Evolutionary conservation across 805 yeast species (phyloP), one percentile per base, ranked within the genome.

Genomic region (Blastobotrys parvus): DNA sequence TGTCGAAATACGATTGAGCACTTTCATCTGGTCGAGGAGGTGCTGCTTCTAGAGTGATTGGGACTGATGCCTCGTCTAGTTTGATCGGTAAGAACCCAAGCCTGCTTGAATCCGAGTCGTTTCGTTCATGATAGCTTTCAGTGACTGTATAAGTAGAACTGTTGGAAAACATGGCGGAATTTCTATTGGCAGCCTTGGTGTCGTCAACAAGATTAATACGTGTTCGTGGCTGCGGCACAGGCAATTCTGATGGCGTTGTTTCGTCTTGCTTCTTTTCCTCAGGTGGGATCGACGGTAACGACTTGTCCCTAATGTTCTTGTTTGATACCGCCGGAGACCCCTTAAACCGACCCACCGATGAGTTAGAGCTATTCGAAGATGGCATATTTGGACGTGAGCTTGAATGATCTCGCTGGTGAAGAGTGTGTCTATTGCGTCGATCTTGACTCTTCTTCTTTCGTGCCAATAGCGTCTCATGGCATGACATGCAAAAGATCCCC

Each of bases 401-500:
- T 5, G 15, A 8, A 15, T 31, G 35, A 31, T 31, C 17, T 7
- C 15, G 22, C n/a, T 20, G 23, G 8, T 35, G 38, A 4, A 13
- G 13, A 11, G 22, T 17, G 3, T 17, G 38, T 8, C 38, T 17
- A 4, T 11, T 17, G 3, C 15, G 23, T 22, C 16, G 22, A 10
- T 35, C n/a, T 13, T 35, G 38, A 18, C 35, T 17, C 27, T 22
- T 29, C 27, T 75, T 71, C 52, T 77, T 79, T 65, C 80, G 81
- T 36, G 81, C 88, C 58, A 89, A 64, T 46, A 90, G 65, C 51
- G 78, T 75, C 57, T 86, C 89, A 63, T 92, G 97, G 61, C 98
- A 90, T 22, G 74, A 70, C 86, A 89, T 86, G 63, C 98, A 90
- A 58, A 87, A 89, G 36, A 90, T 68, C 0, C 97, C 97, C 56